A percentile compares a stretch with the other conserved stretches of the same genome.
Evolutionary conservation across 371 early-diverging fungal genomes (phyloP).

Genomic region (Umbelopsis sp.): DNA sequence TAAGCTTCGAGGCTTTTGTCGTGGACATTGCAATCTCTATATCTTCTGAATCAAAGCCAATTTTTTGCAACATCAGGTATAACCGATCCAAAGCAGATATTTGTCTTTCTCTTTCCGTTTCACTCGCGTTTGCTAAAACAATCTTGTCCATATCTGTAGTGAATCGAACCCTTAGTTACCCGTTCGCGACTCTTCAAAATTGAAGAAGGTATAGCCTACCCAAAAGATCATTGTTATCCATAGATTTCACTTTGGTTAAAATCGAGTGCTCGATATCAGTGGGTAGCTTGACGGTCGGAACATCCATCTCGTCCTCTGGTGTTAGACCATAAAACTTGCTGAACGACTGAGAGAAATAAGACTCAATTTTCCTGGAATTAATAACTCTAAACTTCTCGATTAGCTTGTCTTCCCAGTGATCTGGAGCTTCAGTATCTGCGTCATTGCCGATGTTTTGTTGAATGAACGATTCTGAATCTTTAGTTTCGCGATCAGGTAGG

Average conservation of each 20-base stretch:
- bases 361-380: neutral
- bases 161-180: neutral
- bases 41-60: conserved; percentile 54
- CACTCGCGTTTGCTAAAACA: neutral
- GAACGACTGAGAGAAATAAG: conserved; percentile 13
- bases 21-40: conserved; percentile 51
- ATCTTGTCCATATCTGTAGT: neutral
- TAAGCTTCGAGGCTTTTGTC: conserved; percentile 48
- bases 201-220: neutral
- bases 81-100: conserved; percentile 55
- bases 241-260: neutral
- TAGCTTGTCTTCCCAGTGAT: conserved; percentile 14
- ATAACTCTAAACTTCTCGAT: conserved; percentile 6
- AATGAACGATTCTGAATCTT: neutral
- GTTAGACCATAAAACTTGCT: conserved; percentile 6
- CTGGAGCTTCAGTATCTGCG: neutral
- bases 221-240: conserved; percentile 6
- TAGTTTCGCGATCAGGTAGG: neutral
- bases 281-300: neutral
- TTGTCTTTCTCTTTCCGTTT: conserved; percentile 38
- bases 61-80: conserved; percentile 48
- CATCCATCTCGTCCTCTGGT: conserved; percentile 8
- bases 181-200: neutral
- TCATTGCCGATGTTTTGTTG: neutral
- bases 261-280: conserved; percentile 4